These are phyloP conservation scores for Phytomonas francai DNA, from an alignment of 208 protist species.

Conservation along the genomic window DNA sequence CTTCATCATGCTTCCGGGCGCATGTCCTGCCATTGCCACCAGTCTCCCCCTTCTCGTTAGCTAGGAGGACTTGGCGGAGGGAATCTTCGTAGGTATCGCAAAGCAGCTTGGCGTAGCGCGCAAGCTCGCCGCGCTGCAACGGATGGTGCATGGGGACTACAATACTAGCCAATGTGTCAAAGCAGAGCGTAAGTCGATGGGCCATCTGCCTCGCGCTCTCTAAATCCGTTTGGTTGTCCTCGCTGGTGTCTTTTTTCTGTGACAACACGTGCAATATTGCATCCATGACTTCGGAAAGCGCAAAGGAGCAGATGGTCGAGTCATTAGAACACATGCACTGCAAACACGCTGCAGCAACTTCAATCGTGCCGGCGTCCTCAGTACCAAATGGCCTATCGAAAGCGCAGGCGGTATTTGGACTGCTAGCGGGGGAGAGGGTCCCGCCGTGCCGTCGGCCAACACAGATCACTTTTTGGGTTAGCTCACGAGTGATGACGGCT, in stretches of 20 bases:
- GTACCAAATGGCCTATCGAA: not conserved
- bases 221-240: conserved; percentile 2
- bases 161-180: conserved; percentile 49
- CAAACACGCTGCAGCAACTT: conserved; percentile 51
- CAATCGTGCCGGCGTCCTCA: conserved; percentile 13
- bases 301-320: conserved; percentile 51
- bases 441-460: conserved; percentile 5
- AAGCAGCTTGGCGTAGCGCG: conserved; percentile 55
- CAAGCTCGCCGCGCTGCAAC: conserved; percentile 27
- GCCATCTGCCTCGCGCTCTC: conserved; percentile 10
- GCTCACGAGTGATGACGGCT: conserved; percentile 34
- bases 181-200: conserved; percentile 34
- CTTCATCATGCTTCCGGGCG: conserved; percentile 3
- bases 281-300: conserved; percentile 68
- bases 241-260: conserved; percentile 8
- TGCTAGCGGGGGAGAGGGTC: not conserved
- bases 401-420: not conserved
- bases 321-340: conserved; percentile 61
- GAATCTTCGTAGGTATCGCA: conserved; percentile 74
- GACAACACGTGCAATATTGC: conserved; percentile 34
- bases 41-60: conserved; percentile 6
- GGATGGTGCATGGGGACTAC: conserved; percentile 26
- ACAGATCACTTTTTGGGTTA: conserved; percentile 46
- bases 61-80: conserved; percentile 29
- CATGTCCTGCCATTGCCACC: not conserved